Evolutionary conservation across 116 monocot genomes (phyloP).

Genomic region (Dioscorea cayenensis): DNA sequence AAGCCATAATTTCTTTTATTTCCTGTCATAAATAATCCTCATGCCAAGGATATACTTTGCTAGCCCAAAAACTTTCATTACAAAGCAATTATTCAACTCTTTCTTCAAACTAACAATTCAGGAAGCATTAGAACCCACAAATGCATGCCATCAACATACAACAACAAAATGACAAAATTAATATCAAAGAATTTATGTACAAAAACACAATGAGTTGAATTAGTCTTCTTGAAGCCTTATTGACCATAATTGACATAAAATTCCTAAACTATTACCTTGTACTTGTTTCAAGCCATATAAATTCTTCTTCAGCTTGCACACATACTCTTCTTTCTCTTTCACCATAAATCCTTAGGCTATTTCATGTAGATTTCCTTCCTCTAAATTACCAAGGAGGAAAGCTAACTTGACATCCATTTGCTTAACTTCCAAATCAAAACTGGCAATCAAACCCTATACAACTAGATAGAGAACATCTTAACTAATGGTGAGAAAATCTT

Average conservation of each 20-base stretch:
- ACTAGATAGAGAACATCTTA: slow-evolving; percentile 6
- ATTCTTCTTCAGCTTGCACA: slow-evolving; percentile 5
- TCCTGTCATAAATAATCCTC: background rate
- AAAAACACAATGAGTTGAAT: background rate
- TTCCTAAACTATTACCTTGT: background rate
- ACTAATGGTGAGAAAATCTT: background rate
- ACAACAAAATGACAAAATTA: background rate
- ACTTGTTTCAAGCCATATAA: slow-evolving; percentile 2
- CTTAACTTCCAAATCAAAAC: background rate
- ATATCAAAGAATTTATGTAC: background rate
- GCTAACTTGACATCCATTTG: slow-evolving; percentile 1
- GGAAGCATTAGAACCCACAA: background rate
- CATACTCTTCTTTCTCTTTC: no score
- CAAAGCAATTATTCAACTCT: slow-evolving; percentile 1
- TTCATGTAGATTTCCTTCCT: slow-evolving; percentile 6
- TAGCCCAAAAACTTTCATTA: background rate
- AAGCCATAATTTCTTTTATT: background rate
- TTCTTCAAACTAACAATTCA: background rate
- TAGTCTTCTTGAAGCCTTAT: background rate
- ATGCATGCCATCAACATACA: slow-evolving; percentile 2
- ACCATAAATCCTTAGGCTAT: slow-evolving; percentile 1
- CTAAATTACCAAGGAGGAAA: slow-evolving; percentile 3
- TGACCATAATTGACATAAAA: slow-evolving; percentile 2
- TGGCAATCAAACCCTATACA: background rate
- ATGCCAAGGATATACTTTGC: background rate